Evolutionary conservation across 805 yeast genomes (phyloP), one percentile per base, ranked within the genome.

Genomic region (Myxozyma melibiosi): DNA sequence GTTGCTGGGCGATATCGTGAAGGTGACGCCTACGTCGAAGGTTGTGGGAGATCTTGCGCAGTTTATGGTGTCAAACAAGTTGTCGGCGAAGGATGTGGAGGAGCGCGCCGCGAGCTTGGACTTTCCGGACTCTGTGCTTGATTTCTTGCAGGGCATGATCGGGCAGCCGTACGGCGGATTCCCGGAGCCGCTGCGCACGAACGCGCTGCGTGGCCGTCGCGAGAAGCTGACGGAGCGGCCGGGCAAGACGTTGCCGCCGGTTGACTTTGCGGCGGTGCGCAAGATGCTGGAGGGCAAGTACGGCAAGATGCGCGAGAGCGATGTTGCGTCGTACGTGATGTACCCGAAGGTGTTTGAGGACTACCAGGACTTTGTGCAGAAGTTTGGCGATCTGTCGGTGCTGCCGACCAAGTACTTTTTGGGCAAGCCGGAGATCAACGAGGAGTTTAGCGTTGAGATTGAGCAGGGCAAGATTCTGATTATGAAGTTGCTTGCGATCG

Each of bases 11-110:
- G 99, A 94, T 73, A 83, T 94, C 71, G 98, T 94, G 68, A 94
- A 94, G 79, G 99, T 94, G 52, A 94, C 99, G 9, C 99, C 99
- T 60, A 94, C 99, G 24, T 91, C 98, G n/a, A 94, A 94, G 80
- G 99, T 94, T 69, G 99, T 94, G 63, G 99, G 99, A 68, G 99
- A 94, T 71, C 83, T 94, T 76, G 99, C 99, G n/a, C 99, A 94
- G 78, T 94, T 94, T 71, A 94, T 94, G 99, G 99, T 94, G 59
- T 83, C 96, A 45, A 94, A 94, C 80, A 90, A 90, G 75, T 80
- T 94, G 68, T 80, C 85, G 8, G 78, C 87, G 49, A 88, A 87
- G 68, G 99, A 94, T 70, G 96, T 94, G 62, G 80, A 78, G 72
- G 85, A 86, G 71, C 83, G 94, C 66, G 99, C 99, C 2, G 77